Evolutionary conservation across 2,329 filamentous ascomycete genomes (phyloP).

Genomic region (Cladosporium sp.): DNA sequence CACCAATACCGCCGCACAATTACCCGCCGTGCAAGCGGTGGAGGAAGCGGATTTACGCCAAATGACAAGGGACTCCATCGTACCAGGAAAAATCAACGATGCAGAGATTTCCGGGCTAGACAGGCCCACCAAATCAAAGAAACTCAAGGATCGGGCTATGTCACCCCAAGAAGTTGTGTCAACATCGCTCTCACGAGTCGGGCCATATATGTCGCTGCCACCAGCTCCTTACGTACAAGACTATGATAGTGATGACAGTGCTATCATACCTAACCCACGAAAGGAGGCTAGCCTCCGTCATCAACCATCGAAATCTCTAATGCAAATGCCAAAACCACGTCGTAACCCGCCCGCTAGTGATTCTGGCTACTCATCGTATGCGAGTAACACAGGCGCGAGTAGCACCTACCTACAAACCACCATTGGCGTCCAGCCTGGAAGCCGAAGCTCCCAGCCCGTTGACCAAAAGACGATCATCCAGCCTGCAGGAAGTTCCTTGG

Average conservation of each 20-base stretch:
- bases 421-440: neutral
- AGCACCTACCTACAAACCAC: neutral
- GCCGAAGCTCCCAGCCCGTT: neutral
- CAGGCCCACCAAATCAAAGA: no score
- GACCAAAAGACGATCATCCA: slow-evolving; percentile 21
- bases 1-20: no score
- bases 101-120: no score
- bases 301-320: slow-evolving; percentile 37
- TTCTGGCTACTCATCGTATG: slow-evolving; percentile 56
- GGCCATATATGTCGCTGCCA: no score
- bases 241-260: slow-evolving; percentile 38
- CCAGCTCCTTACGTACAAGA: slow-evolving; percentile 34
- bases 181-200: no score
- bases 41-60: no score
- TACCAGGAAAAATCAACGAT: no score
- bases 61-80: no score
- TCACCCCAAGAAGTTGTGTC: no score
- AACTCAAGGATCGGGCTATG: no score
- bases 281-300: slow-evolving; percentile 45
- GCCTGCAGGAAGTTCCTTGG: slow-evolving; percentile 13
- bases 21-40: no score
- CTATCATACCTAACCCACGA: slow-evolving; percentile 43
- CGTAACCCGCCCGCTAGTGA: slow-evolving; percentile 54
- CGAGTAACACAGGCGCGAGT: slow-evolving; percentile 15
- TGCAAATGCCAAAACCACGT: slow-evolving; percentile 16